Evolutionary conservation across 2,329 filamentous ascomycete genomes (phyloP).

Genomic region (Colletotrichum lindemuthianum): DNA sequence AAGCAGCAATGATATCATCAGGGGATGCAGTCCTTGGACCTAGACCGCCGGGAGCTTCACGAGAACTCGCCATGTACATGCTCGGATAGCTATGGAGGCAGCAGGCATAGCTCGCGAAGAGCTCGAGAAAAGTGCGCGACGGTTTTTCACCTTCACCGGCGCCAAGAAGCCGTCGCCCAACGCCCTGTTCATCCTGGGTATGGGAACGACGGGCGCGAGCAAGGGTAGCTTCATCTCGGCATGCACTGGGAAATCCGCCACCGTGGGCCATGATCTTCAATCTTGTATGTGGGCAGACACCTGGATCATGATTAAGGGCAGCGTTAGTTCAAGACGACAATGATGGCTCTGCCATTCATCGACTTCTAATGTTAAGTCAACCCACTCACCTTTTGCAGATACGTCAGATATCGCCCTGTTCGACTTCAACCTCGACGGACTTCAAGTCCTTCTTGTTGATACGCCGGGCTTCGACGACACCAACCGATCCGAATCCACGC

Average conservation of each 20-base stretch:
- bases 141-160: neutral
- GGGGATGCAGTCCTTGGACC: no score
- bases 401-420: neutral
- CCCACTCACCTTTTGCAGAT: neutral
- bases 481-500: constrained; percentile 46
- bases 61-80: no score
- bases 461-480: constrained; percentile 58
- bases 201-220: constrained; percentile 9
- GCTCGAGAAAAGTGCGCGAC: neutral
- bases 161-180: neutral
- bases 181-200: neutral
- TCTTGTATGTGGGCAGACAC: neutral
- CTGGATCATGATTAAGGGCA: neutral
- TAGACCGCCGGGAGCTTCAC: no score
- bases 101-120: neutral
- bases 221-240: constrained; percentile 6
- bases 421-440: constrained; percentile 1
- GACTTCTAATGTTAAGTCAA: neutral
- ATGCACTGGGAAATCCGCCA: neutral
- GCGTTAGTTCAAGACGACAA: neutral
- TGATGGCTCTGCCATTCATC: neutral
- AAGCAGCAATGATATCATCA: no score
- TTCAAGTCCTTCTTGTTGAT: constrained; percentile 48
- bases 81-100: neutral
- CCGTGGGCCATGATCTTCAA: neutral